Evolutionary conservation across 73 alveolate species (phyloP), one percentile per base, ranked within the genome.

Genomic region (Chromera velia): DNA sequence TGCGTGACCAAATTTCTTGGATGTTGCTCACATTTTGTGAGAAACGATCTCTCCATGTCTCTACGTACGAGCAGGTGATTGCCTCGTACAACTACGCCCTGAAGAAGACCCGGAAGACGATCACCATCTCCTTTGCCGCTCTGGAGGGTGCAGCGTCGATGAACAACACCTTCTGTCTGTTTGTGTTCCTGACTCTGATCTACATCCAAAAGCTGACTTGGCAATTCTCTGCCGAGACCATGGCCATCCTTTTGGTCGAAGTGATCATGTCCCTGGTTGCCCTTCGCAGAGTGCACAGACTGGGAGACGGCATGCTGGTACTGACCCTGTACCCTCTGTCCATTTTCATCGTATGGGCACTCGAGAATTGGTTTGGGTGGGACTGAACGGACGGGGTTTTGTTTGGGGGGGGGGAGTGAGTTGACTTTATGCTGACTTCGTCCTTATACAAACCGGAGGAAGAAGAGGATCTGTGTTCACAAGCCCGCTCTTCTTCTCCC

Each of bases 91-190:
- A 40, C 55, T 40, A 40, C 55, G 4, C 55, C 4, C 55, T 40
- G 22, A 40, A 40, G 55, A 40, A 40, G 55, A 40, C 55, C 55
- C 4, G 30, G 28, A 77, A 68, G 77, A 67, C 84, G 26, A 68
- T 77, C 77, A 77, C 84, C 48, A 77, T 77, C 30, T 69, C 84
- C 24, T 31, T 77, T 13, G 55, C 55, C 4, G 27, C 27, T 33
- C 0, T 55, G 46, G 74, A 76, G 83, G 84, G 84, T 6, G 84
- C 84, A 1, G 84, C 84, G 10, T 77, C 78, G 78, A 77, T 77
- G 84, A 77, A 77, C 84, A 77, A 77, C 40, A 77, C 84, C 63
- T 77, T 77, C 84, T 77, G 84, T 72, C 77, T 77, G 31, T 76
- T 72, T 72, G 68, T 77, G 72, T 77, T 77, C 77, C 40, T 77